Percentiles rank a stretch among this genome's conserved stretches.
Evolutionary conservation across 2,329 filamentous ascomycete species (phyloP).

Genomic region (Hypomyces rosellus): DNA sequence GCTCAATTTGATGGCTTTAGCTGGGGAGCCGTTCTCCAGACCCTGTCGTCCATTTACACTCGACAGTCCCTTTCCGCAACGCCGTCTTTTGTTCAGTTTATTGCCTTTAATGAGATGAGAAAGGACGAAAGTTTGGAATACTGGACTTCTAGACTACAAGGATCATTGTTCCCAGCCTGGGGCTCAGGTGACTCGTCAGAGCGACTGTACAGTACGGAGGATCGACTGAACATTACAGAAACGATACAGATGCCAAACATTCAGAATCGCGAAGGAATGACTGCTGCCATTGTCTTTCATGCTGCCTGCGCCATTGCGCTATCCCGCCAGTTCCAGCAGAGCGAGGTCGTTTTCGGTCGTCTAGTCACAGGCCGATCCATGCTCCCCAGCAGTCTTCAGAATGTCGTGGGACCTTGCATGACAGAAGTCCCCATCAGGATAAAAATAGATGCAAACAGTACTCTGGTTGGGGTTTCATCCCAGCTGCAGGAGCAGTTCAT

Average conservation of each 20-base stretch:
- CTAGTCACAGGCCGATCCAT: slow-evolving; percentile 8
- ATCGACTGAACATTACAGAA: too few species aligned
- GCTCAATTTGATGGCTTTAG: slow-evolving; percentile 9
- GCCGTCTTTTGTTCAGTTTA: background rate
- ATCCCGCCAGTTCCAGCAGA: slow-evolving; percentile 2
- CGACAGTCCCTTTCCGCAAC: background rate
- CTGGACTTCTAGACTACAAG: slow-evolving; percentile 2
- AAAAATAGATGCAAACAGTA: background rate
- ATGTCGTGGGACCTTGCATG: slow-evolving; percentile 9
- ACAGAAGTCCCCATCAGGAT: slow-evolving; percentile 4
- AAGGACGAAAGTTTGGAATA: background rate
- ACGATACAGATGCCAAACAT: slow-evolving; percentile 2
- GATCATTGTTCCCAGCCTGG: slow-evolving; percentile 3
- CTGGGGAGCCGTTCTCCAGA: slow-evolving; percentile 5
- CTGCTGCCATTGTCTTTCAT: slow-evolving; percentile 3
- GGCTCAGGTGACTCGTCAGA: background rate
- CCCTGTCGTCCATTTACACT: background rate
- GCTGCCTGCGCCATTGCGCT: slow-evolving; percentile 5
- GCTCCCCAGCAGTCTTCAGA: slow-evolving; percentile 6
- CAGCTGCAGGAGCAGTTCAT: slow-evolving; percentile 7
- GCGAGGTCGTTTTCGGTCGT: slow-evolving; percentile 8
- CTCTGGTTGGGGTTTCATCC: background rate
- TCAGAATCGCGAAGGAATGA: background rate
- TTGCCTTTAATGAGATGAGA: background rate
- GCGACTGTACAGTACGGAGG: background rate